phyloP scores from a whole-genome alignment of 805 yeast species.

The Saccharomycopsis lassenensis region DNA sequence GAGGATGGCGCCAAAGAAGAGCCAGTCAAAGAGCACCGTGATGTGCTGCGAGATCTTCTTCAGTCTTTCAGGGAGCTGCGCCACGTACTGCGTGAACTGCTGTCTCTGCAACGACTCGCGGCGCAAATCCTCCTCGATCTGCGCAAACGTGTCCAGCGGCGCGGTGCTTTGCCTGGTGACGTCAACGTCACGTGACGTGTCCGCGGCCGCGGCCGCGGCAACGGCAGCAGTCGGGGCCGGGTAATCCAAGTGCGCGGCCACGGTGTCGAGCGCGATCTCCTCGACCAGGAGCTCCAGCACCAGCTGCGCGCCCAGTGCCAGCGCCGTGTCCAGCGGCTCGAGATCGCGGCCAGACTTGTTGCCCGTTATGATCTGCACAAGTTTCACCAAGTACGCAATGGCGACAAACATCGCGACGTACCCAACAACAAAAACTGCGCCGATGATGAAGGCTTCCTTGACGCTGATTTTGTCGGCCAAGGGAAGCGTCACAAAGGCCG shows the following conservation, averaged over 20 bases:
- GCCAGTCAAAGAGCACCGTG: constrained; percentile 43
- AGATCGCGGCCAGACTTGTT: too few relatives aligned
- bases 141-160: background rate
- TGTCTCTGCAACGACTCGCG: constrained; percentile 16
- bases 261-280: background rate
- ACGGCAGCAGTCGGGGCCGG: background rate
- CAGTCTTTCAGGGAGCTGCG: constrained; percentile 19
- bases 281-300: background rate
- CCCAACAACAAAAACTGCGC: constrained; percentile 63
- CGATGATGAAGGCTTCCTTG: constrained; percentile 60
- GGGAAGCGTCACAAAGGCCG: constrained; percentile 65
- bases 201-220: background rate
- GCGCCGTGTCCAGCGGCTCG: too few relatives aligned
- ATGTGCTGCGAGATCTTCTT: constrained; percentile 27
- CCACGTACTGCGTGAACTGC: constrained; percentile 12
- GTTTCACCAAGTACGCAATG: constrained; percentile 39
- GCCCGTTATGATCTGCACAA: too few relatives aligned
- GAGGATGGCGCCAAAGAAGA: constrained; percentile 36
- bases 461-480: constrained; percentile 54
- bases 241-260: background rate
- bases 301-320: constrained; percentile 1
- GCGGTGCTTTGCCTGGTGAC: background rate
- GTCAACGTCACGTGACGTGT: background rate
- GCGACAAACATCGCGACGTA: constrained; percentile 40
- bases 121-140: constrained; percentile 9